These are phyloP conservation scores for Globisporangium splendens DNA, from an alignment of 352 stramenopile genomes.

Conservation along the genomic window DNA sequence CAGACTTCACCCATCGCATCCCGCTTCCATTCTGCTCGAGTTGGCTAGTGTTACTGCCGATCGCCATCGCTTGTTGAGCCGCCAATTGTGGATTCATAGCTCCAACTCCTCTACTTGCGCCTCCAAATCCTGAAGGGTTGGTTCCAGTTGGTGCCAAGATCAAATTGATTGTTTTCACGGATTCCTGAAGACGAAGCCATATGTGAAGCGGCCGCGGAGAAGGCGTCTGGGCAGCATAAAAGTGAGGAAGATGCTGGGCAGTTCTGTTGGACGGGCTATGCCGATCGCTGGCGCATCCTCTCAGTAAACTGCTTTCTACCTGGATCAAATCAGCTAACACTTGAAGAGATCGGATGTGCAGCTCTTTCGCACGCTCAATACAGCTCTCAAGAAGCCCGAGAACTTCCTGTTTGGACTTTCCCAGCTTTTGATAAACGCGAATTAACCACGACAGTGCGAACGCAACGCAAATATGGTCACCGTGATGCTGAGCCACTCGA, in stretches of 20 bases:
- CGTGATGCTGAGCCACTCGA: constrained; percentile 89
- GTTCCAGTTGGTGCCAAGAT: constrained; percentile 1
- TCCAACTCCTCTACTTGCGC: constrained; percentile 8
- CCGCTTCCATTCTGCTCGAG: constrained; percentile 17
- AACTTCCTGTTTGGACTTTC: constrained; percentile 52
- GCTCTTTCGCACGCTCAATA: constrained; percentile 57
- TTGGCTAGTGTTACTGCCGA: constrained; percentile 9
- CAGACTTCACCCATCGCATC: constrained; percentile 53
- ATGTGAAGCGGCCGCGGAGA: constrained; percentile 38
- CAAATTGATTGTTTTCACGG: constrained; percentile 2
- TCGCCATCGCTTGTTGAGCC: constrained; percentile 6
- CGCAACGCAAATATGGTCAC: constrained; percentile 89
- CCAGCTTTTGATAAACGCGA: constrained; percentile 53
- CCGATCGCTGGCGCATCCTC: constrained; percentile 14
- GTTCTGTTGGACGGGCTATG: background rate
- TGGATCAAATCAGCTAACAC: constrained; percentile 43
- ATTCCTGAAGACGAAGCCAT: constrained; percentile 36
- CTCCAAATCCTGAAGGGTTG: background rate
- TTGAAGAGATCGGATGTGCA: constrained; percentile 47
- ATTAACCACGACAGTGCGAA: constrained; percentile 91
- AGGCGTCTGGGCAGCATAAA: constrained; percentile 26
- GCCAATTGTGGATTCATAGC: constrained; percentile 26
- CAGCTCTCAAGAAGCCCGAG: constrained; percentile 44
- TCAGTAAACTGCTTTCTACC: constrained; percentile 44
- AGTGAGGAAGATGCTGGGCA: constrained; percentile 26